Conservation (phyloP, 1,284 basidiomycete species). For the Trichosporon inkin region DNA sequence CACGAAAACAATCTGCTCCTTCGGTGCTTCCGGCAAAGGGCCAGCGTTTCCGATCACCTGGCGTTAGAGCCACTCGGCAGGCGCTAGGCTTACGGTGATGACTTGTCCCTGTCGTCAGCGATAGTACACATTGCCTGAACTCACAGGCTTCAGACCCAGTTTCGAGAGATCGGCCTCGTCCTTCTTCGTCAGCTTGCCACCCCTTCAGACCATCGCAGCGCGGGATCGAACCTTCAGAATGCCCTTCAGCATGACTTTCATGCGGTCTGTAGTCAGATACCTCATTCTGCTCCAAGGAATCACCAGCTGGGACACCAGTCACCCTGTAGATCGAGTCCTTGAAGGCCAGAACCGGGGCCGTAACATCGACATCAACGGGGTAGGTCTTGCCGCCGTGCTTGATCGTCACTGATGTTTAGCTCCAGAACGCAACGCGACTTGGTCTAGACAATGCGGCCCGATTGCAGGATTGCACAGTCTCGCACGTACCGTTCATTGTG, state of each 20-base stretch:
- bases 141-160: slow-evolving; percentile 70
- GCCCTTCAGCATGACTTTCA: slow-evolving; percentile 98
- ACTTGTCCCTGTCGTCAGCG: slow-evolving; percentile 55
- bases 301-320: slow-evolving; percentile 71
- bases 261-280: slow-evolving; percentile 59
- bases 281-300: slow-evolving; percentile 5
- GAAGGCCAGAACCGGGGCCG: slow-evolving; percentile 61
- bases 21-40: slow-evolving; percentile 81
- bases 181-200: slow-evolving; percentile 48
- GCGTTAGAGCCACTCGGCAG: slow-evolving; percentile 53
- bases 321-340: slow-evolving; percentile 74
- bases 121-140: slow-evolving; percentile 27
- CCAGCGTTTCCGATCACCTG: slow-evolving; percentile 86
- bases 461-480: not conserved
- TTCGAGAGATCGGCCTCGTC: slow-evolving; percentile 82
- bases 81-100: slow-evolving; percentile 52
- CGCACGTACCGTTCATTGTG: slow-evolving; percentile 2
- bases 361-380: slow-evolving; percentile 54
- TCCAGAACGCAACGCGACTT: not conserved
- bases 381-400: slow-evolving; percentile 85
- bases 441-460: not conserved
- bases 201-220: not conserved
- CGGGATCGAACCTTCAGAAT: slow-evolving; percentile 42
- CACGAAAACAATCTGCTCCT: slow-evolving; percentile 68
- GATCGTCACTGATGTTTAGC: slow-evolving; percentile 59